Evolutionary conservation across 2,329 filamentous ascomycete genomes (phyloP), one percentile per base, ranked within the genome.

Genomic region (Coniochaeta pulveracea): DNA sequence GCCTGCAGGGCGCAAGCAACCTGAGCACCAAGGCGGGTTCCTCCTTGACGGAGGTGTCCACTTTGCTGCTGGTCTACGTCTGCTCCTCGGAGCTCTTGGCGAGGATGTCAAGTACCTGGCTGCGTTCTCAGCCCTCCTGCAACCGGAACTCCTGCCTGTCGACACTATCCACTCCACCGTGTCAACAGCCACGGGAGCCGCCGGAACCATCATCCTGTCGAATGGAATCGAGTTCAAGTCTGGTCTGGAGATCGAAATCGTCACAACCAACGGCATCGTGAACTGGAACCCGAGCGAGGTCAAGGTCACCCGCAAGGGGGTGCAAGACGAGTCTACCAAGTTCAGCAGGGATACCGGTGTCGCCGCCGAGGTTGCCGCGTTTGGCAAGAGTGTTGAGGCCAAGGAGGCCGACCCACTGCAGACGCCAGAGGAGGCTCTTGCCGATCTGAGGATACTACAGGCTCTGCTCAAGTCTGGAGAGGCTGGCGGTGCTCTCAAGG

Each of bases 21-120:
- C 82, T 2, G 63, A 69, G 34, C 72, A 84, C 49, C 80, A 85
- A 54, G 83, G 82, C 35, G 82, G 83, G 0, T 86, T 85, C 49
- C 52, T 85, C 36, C 68, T 86, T 3, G 81, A 86, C 47, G 79
- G 72, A 7, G 81, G 82, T 25, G 78, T 86, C 17, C 82, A 86
- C 52, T 76, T 71, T 39, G 60, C 75, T 6, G 80, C 80, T 5
- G 73, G 57, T 1, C 63, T 76, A 31, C 61, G 80, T 14, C 50
- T 69, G 19, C 48, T 85, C 27, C 55, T 84, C 3, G 58, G 64
- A 19, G 35, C 52, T 0, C 57, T 58, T 7, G 56, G 58, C 15
- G 50, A 65, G 27, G 54, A 62, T 8, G 57, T 67, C 18, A 51
- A 56, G 6, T 58, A 52, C 18, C 54, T 78, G 3, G 57, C 63